phyloP scores from a whole-genome alignment of 495 filamentous ascomycete genomes.

The Neurospora intermedia region DNA sequence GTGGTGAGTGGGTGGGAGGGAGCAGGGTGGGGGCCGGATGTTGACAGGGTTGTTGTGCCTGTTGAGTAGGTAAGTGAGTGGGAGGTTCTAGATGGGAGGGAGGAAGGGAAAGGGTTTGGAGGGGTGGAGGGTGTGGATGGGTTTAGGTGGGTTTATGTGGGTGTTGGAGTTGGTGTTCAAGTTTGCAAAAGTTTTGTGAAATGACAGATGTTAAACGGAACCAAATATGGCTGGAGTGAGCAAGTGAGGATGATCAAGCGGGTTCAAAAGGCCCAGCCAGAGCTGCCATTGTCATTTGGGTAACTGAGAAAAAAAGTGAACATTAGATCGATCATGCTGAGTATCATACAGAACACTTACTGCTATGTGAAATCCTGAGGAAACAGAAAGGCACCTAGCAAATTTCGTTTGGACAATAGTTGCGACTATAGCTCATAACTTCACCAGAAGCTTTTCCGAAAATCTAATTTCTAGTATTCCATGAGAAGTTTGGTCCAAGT shows the following conservation, averaged over 20 bases:
- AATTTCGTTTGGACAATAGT: no score
- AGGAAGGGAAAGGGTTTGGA: no score
- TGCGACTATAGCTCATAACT: no score
- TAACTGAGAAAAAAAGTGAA: not conserved
- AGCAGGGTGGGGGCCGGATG: conserved; percentile 42
- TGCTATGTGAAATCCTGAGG: not conserved
- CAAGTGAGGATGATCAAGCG: not conserved
- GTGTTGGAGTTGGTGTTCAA: no score
- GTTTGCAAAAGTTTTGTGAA: no score
- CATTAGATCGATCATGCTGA: not conserved
- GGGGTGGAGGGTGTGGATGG: no score
- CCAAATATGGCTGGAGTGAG: not conserved
- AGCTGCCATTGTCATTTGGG: not conserved
- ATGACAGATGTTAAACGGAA: no score
- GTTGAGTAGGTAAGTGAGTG: conserved; percentile 7
- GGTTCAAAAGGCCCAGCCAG: not conserved
- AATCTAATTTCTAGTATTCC: no score
- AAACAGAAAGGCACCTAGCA: not conserved
- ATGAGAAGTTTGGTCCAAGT: no score
- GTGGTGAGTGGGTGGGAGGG: conserved; percentile 36
- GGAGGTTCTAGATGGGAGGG: no score
- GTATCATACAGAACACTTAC: not conserved
- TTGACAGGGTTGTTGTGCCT: conserved; percentile 47
- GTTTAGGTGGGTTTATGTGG: no score
- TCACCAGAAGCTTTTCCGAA: no score